A percentile compares a stretch with the other conserved stretches of the same genome.
phyloP scores from a whole-genome alignment of 805 yeast genomes.

The Ogataea salicorniae region DNA sequence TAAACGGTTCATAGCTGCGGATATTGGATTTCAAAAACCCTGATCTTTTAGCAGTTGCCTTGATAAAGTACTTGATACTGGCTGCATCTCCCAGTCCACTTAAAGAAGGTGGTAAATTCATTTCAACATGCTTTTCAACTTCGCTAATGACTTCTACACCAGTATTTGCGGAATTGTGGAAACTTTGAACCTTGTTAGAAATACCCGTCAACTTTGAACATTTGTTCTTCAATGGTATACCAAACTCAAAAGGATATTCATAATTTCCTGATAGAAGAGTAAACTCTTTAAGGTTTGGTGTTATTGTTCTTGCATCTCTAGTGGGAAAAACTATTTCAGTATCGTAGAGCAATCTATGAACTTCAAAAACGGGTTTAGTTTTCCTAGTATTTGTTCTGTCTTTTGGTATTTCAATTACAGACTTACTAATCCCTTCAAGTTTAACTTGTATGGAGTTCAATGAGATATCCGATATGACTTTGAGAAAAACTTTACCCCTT shows the following conservation, averaged over 20 bases:
- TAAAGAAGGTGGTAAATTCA: slow-evolving; percentile 25
- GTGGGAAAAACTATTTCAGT: slow-evolving; percentile 50
- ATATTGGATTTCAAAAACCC: slow-evolving; percentile 43
- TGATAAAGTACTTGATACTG: slow-evolving; percentile 47
- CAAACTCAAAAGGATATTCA: slow-evolving; percentile 43
- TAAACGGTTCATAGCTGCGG: slow-evolving; percentile 45
- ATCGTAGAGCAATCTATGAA: slow-evolving; percentile 46
- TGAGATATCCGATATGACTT: slow-evolving; percentile 36
- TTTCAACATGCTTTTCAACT: slow-evolving; percentile 12
- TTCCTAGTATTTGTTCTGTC: slow-evolving; percentile 7
- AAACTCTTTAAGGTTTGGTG: slow-evolving; percentile 36
- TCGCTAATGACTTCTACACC: slow-evolving; percentile 8
- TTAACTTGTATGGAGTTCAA: slow-evolving; percentile 46
- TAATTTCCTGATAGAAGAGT: slow-evolving; percentile 48
- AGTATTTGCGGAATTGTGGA: slow-evolving; percentile 4
- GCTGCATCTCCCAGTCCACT: slow-evolving; percentile 28
- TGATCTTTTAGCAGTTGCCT: slow-evolving; percentile 54
- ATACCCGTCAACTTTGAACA: slow-evolving; percentile 25
- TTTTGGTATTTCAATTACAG: slow-evolving; percentile 32
- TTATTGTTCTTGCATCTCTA: slow-evolving; percentile 39
- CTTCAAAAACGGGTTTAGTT: slow-evolving; percentile 23
- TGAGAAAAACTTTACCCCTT: slow-evolving; percentile 36
- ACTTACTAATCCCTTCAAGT: slow-evolving; percentile 42
- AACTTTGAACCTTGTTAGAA: slow-evolving; percentile 8
- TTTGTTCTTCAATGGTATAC: slow-evolving; percentile 38